A percentile compares a stretch with the other conserved stretches of the same genome.
phyloP scores from a whole-genome alignment of 805 yeast genomes.

The Candida railenensis region DNA sequence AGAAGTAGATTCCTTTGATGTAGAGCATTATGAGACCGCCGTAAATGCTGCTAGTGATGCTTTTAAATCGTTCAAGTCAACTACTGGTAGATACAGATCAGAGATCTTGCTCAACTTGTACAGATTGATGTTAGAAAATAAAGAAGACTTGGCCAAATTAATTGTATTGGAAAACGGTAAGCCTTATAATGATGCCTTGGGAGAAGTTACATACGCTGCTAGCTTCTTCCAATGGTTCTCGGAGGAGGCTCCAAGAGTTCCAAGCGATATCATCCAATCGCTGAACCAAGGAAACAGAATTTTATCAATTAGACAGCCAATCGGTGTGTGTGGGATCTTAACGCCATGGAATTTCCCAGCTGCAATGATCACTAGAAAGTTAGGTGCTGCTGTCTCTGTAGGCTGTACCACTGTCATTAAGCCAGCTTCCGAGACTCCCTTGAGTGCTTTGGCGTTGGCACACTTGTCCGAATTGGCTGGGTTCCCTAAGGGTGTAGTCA shows the following conservation, averaged over 20 bases:
- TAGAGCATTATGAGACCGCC: conserved; percentile 50
- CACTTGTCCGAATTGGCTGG: conserved; percentile 64
- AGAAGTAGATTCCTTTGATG: conserved; percentile 53
- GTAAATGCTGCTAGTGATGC: conserved; percentile 54
- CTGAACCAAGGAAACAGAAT: conserved; percentile 49
- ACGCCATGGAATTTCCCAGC: conserved; percentile 87
- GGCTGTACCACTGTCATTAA: conserved; percentile 78
- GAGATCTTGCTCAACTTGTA: conserved; percentile 52
- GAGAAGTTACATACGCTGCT: conserved; percentile 67
- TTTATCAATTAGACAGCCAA: conserved; percentile 65
- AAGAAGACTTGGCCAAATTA: conserved; percentile 63
- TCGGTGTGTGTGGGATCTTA: conserved; percentile 76
- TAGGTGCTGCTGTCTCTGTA: conserved; percentile 76
- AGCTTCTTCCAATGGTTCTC: conserved; percentile 89
- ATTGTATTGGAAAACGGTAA: conserved; percentile 76
- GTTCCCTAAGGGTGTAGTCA: conserved; percentile 66
- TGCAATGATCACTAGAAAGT: conserved; percentile 73
- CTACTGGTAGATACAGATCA: conserved; percentile 58
- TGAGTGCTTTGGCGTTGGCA: conserved; percentile 68
- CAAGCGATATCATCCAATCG: conserved; percentile 68
- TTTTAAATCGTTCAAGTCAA: conserved; percentile 49
- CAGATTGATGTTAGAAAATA: conserved; percentile 53
- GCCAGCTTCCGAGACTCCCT: conserved; percentile 77
- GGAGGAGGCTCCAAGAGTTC: conserved; percentile 71
- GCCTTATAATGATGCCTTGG: conserved; percentile 66